Percentiles rank a stretch among this genome's conserved stretches.
These are phyloP conservation scores for Cercospora canescens DNA, from an alignment of 2,329 filamentous ascomycete species.

Conservation along the genomic window DNA sequence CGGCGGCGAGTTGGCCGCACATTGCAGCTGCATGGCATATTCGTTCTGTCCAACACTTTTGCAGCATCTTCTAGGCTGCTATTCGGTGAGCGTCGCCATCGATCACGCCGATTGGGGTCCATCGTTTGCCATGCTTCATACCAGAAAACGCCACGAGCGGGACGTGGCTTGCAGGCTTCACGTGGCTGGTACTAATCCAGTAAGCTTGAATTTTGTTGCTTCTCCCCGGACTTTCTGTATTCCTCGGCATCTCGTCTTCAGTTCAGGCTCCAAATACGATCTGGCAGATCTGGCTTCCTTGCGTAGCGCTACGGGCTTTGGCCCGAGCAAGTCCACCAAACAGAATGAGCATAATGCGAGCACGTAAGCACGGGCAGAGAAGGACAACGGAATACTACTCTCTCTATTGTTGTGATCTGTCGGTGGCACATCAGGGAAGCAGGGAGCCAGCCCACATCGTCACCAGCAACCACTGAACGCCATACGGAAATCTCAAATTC, in stretches of 20 bases:
- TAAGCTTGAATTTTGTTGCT: not conserved
- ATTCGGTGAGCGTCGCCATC: not conserved
- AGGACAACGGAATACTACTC: not conserved
- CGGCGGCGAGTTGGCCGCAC: not conserved
- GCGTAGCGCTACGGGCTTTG: not conserved
- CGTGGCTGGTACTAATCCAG: not conserved
- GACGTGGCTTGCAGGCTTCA: not conserved
- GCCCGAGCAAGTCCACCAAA: not conserved
- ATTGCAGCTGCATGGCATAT: not conserved
- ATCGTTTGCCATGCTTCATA: not conserved
- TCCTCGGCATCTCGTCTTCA: not conserved
- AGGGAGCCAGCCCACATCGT: not conserved
- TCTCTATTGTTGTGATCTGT: not conserved
- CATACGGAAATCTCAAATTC: not conserved
- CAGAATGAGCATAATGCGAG: not conserved
- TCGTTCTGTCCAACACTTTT: not conserved
- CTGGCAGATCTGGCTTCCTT: not conserved
- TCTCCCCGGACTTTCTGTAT: not conserved
- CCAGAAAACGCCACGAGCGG: not conserved
- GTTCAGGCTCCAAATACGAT: not conserved
- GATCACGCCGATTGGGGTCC: not conserved
- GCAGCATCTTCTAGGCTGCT: not conserved
- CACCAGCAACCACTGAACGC: not conserved
- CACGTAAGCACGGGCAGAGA: not conserved
- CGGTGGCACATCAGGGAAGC: not conserved